Evolutionary conservation across 345 rosid genomes (phyloP).

Genomic region (Syzygium grande): DNA sequence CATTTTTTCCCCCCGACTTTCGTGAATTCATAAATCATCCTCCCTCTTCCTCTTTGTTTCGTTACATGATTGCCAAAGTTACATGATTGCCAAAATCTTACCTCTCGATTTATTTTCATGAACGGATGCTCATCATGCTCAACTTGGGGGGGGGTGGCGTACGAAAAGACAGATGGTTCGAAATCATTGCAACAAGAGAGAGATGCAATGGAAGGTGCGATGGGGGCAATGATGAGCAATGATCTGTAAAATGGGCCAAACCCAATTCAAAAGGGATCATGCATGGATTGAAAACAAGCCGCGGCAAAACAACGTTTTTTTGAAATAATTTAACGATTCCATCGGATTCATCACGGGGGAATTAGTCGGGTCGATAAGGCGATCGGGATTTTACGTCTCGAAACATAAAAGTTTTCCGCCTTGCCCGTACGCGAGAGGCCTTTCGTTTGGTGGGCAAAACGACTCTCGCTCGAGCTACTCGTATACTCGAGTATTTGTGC

Average conservation of each 20-base stretch:
- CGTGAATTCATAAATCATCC: not conserved
- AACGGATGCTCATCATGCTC: not conserved
- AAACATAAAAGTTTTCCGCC: not conserved
- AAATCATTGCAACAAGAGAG: not conserved
- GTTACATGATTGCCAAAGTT: not conserved
- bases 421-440: fast-evolving
- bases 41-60: not conserved
- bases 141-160: not conserved
- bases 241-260: not conserved
- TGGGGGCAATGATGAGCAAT: not conserved
- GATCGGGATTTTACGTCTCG: not conserved
- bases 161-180: not conserved
- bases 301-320: not conserved
- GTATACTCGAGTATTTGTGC: too few species aligned
- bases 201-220: not conserved
- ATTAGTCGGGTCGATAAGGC: not conserved
- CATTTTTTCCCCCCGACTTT: not conserved
- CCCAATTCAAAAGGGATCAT: not conserved
- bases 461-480: not conserved
- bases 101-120: not conserved
- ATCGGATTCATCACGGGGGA: fast-evolving
- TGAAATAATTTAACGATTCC: fast-evolving
- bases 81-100: not conserved
- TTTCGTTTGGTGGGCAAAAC: not conserved
- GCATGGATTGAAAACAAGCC: not conserved